A percentile compares a stretch with the other conserved stretches of the same genome.
Conservation (phyloP, 2,329 filamentous ascomycete genomes). For the Botrytis deweyae region DNA sequence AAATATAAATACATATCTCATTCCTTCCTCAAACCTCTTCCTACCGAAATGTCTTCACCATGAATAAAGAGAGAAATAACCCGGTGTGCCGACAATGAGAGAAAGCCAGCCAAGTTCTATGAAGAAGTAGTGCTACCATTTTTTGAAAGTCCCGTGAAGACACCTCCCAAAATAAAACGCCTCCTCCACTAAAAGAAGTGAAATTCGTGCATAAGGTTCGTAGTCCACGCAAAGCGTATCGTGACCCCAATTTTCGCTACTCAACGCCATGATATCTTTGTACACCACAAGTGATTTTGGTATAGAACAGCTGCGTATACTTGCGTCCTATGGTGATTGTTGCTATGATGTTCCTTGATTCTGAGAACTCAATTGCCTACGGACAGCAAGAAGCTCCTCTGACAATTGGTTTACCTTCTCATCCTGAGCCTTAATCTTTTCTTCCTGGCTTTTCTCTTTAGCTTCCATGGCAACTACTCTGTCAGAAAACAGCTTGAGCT, state of each 20-base stretch:
- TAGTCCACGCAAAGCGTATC: constrained; percentile 23
- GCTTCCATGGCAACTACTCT: constrained; percentile 45
- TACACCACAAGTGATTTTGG: constrained; percentile 29
- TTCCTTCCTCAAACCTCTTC: constrained; percentile 10
- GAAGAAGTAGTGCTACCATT: constrained; percentile 25
- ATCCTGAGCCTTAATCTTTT: constrained; percentile 28
- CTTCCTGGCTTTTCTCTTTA: constrained; percentile 34
- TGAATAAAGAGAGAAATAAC: constrained; percentile 22
- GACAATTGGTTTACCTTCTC: constrained; percentile 36
- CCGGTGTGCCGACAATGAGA: constrained; percentile 19
- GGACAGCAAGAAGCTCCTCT: constrained; percentile 35
- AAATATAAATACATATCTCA: constrained; percentile 21
- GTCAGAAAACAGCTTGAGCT: constrained; percentile 49
- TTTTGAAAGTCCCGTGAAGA: constrained; percentile 21
- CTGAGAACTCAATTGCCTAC: constrained; percentile 33
- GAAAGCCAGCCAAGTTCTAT: constrained; percentile 24
- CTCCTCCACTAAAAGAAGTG: constrained; percentile 25
- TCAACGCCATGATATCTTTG: constrained; percentile 32
- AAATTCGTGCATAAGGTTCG: constrained; percentile 26
- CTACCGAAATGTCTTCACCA: constrained; percentile 12
- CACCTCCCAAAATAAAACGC: constrained; percentile 28
- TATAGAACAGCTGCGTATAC: constrained; percentile 34
- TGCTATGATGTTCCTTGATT: constrained; percentile 32
- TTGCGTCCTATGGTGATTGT: constrained; percentile 30
- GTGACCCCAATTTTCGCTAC: constrained; percentile 29